A percentile compares a stretch with the other conserved stretches of the same genome.
phyloP scores from a whole-genome alignment of 2,329 filamentous ascomycete species.

The Monilinia vaccinii-corymbosi region DNA sequence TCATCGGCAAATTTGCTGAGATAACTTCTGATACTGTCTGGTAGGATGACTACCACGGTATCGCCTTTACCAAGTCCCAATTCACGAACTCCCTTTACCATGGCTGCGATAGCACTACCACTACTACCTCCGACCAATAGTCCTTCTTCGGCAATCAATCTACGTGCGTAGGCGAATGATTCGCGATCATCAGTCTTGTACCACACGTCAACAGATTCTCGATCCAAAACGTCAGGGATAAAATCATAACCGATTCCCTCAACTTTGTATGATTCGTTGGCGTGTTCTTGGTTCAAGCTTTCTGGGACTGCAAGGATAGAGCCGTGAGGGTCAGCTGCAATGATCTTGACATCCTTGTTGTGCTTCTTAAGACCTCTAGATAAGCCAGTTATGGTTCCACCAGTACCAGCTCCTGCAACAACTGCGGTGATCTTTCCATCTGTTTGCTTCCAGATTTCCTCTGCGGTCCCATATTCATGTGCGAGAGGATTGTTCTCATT shows the following conservation, averaged over 20 bases:
- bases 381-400: conserved; percentile 88
- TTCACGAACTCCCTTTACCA: conserved; percentile 69
- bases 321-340: conserved; percentile 87
- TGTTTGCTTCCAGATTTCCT: conserved; percentile 94
- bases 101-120: conserved; percentile 80
- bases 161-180: conserved; percentile 81
- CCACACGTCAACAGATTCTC: conserved; percentile 77
- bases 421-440: conserved; percentile 72
- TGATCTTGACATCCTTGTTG: conserved; percentile 73
- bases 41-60: conserved; percentile 81
- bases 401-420: conserved; percentile 88
- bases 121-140: conserved; percentile 89
- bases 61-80: conserved; percentile 72
- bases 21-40: conserved; percentile 95
- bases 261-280: conserved; percentile 88
- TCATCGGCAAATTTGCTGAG: conserved; percentile 98
- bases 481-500: conserved; percentile 88
- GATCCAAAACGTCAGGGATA: conserved; percentile 85
- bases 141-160: conserved; percentile 89
- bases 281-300: conserved; percentile 66
- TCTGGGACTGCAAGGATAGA: conserved; percentile 83
- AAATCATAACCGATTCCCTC: conserved; percentile 99
- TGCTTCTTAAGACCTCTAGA: conserved; percentile 81
- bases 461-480: conserved; percentile 87
- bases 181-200: conserved; percentile 96